Conservation (phyloP, 192 early-diverging fungal species). For the Entomortierella lignicola region DNA sequence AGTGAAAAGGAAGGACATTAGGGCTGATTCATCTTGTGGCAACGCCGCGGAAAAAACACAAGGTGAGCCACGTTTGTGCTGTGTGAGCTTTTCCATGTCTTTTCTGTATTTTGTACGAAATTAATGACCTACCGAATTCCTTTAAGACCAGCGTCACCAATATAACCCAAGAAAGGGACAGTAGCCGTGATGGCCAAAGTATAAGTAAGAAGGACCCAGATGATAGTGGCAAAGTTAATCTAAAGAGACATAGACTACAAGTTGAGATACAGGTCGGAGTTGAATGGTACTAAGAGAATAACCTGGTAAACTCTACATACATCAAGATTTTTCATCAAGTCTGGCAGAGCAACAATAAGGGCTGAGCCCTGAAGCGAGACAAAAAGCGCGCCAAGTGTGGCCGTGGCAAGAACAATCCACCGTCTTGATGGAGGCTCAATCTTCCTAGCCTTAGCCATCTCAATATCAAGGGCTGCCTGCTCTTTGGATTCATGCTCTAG, state of each 20-base stretch:
- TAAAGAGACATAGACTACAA: constrained; percentile 1
- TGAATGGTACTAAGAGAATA: neutral
- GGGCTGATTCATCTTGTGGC: no score
- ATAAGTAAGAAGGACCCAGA: constrained; percentile 49
- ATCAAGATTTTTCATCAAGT: constrained; percentile 48
- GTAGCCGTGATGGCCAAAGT: constrained; percentile 50
- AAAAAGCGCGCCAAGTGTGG: constrained; percentile 48
- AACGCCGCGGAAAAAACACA: constrained; percentile 18
- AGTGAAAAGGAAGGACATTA: no score
- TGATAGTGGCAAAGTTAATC: constrained; percentile 48
- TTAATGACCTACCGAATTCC: constrained; percentile 39
- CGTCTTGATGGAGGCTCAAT: constrained; percentile 44
- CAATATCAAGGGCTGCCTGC: constrained; percentile 45
- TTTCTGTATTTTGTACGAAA: neutral
- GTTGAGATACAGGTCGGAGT: neutral
- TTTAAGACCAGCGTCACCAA: constrained; percentile 42
- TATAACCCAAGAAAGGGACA: constrained; percentile 31
- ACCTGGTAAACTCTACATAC: constrained; percentile 1
- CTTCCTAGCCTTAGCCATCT: constrained; percentile 48
- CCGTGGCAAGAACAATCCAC: constrained; percentile 52
- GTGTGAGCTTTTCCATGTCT: neutral
- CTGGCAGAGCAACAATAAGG: constrained; percentile 51
- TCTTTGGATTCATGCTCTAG: constrained; percentile 34
- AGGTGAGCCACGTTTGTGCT: neutral
- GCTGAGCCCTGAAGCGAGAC: constrained; percentile 53